phyloP scores from a whole-genome alignment of 225 moss, liverwort and hornwort species.

The Sphagnum tenellum region DNA sequence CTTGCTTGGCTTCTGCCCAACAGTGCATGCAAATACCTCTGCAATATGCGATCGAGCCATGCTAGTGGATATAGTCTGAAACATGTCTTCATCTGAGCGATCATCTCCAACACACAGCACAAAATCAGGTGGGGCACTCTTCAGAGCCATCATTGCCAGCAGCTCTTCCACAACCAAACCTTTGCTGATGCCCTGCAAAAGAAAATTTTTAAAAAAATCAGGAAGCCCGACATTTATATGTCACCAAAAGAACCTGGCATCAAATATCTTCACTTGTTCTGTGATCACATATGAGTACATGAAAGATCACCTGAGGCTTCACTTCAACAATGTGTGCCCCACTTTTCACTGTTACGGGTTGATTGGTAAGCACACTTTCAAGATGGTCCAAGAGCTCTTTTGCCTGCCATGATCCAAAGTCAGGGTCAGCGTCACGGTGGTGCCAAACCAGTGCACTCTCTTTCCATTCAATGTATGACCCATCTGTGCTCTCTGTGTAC shows the following conservation, averaged over 20 bases:
- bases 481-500: conserved; percentile 40
- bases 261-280: too few relatives aligned
- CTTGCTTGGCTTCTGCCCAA: conserved; percentile 46
- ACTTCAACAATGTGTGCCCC: conserved; percentile 60
- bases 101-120: conserved; percentile 48
- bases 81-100: conserved; percentile 59
- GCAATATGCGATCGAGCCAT: conserved; percentile 35
- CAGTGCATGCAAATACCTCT: conserved; percentile 49
- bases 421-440: conserved; percentile 46
- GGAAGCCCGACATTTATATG: too few relatives aligned
- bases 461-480: conserved; percentile 37
- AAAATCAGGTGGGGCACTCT: conserved; percentile 28
- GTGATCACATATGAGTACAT: background rate
- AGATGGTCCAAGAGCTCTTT: conserved; percentile 49
- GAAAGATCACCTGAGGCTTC: conserved; percentile 36
- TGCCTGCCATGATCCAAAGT: conserved; percentile 54
- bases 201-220: too few relatives aligned
- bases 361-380: conserved; percentile 48
- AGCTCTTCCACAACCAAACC: conserved; percentile 42
- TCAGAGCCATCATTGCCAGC: conserved; percentile 22
- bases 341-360: conserved; percentile 47
- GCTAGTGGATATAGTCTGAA: conserved; percentile 30
- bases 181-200: conserved; percentile 40
- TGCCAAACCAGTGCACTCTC: conserved; percentile 56
- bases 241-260: too few relatives aligned